Base-by-base conservation (phyloP, 2,329 filamentous ascomycete species). In the Macroventuria anomochaeta region DNA sequence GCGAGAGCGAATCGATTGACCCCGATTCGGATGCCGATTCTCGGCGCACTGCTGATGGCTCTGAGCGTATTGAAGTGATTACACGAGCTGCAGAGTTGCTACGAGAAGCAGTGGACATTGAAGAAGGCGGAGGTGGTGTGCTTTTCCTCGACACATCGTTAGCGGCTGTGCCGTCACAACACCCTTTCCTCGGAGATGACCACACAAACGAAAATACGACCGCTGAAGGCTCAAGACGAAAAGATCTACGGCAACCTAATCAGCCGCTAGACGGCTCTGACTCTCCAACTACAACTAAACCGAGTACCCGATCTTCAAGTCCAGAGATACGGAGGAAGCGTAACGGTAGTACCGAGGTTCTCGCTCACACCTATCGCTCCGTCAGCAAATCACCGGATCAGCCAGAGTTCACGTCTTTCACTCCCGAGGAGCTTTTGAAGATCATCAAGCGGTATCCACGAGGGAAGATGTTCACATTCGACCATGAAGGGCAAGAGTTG, bases 91-190 rank as follows among this genome's bases (percentile, higher is more conserved):
- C 80, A 0, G 75, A 78, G 25, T 58, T 83, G 0, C 68, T 83
- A 3, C 75, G 76, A 1, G 75, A 81, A 50, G 78, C 79, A n/a
- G 67, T 83, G 8, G 76, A 76, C 32, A 37, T 81, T 5, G 70
- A 67, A 17, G 70, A 71, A 7, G 76, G 79, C 3, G 79, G 81
- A n/a, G 80, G 80, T 2, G 78, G 81, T 7, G 78, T 82, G 11
- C 65, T 77, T 2, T 78, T 79, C 47, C 53, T 79, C 15, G 77
- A 78, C 55, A 72, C 67, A 1, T 31, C 51, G 17, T 57, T 40
- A 29, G 53, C 49, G 18, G 50, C 40, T 44, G 34, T 33, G 21
- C 31, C 43, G 2, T 25, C 46, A 25, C 20, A 46, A 33, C 21
- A 20, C 29, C 39, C 28, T 26, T 20, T 42, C 36, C 18, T 28